Conservation (phyloP, 1,139 yeast genomes). For the Taphrina sp. region DNA sequence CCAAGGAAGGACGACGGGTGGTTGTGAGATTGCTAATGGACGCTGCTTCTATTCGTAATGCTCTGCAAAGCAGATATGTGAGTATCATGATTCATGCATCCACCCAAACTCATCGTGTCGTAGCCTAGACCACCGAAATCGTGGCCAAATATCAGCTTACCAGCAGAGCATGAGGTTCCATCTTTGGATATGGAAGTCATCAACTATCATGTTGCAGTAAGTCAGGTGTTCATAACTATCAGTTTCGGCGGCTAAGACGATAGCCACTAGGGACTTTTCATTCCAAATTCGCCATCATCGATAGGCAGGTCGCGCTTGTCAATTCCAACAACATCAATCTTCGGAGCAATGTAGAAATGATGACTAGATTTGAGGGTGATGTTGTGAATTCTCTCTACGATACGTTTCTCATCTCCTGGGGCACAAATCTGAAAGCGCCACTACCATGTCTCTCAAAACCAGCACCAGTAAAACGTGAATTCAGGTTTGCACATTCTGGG, state of each 20-base stretch:
- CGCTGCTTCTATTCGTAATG: conserved; percentile 10
- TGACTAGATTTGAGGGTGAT: conserved; percentile 25
- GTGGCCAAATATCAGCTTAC: conserved; percentile 19
- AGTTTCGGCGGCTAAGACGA: neutral
- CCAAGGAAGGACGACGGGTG: conserved; percentile 4
- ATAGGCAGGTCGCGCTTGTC: conserved; percentile 21
- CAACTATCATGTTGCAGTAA: conserved; percentile 23
- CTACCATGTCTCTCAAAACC: conserved; percentile 5
- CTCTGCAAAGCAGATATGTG: conserved; percentile 15
- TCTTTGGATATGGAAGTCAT: conserved; percentile 19
- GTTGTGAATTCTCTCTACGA: conserved; percentile 23
- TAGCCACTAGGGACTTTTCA: conserved; percentile 19
- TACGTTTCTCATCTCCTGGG: conserved; percentile 21
- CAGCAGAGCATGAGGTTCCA: conserved; percentile 3
- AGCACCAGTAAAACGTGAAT: neutral
- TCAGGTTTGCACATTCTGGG: conserved; percentile 10
- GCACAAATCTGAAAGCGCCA: neutral
- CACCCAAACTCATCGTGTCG: neutral
- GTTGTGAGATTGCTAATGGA: conserved; percentile 13
- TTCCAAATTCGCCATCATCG: conserved; percentile 20
- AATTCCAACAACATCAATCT: conserved; percentile 21
- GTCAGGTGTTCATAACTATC: neutral
- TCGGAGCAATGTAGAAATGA: conserved; percentile 19
- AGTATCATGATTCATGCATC: neutral
- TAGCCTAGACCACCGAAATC: conserved; percentile 16